Conservation (phyloP, 2,329 filamentous ascomycete species). For the Sporothrix pseudoabietina region DNA sequence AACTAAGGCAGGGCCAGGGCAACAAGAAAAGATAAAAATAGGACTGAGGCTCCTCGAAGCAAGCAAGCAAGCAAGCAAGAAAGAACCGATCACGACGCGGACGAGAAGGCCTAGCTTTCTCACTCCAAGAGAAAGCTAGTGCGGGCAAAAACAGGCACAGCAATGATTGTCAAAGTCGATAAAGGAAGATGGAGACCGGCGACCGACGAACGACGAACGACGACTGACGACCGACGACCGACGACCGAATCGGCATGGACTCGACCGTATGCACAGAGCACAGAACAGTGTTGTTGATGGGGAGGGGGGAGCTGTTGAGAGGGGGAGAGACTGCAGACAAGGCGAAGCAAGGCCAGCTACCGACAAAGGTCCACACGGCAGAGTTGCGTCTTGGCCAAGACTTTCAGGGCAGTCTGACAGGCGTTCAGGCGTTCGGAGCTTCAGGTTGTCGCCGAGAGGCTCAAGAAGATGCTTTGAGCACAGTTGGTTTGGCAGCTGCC, state of each 20-base stretch:
- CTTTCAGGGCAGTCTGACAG: not conserved
- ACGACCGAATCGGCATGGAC: not conserved
- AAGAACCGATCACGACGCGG: not conserved
- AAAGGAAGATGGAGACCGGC: not conserved
- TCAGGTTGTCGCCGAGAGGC: not conserved
- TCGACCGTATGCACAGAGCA: not conserved
- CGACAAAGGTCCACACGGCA: not conserved
- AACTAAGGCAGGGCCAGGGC: not conserved
- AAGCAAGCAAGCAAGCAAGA: not conserved
- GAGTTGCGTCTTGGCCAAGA: conserved; percentile 1
- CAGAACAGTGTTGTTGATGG: not conserved
- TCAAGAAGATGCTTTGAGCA: not conserved
- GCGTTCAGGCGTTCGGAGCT: not conserved
- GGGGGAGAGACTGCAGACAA: not conserved
- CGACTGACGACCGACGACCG: not conserved
- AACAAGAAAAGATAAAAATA: conserved; percentile 16
- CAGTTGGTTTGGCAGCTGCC: not conserved
- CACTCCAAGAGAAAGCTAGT: not conserved
- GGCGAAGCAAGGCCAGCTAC: not conserved
- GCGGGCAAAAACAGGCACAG: not conserved
- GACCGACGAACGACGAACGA: not conserved
- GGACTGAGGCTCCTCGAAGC: not conserved
- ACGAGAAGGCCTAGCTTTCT: not conserved
- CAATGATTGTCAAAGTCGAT: not conserved
- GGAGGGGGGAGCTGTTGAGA: not conserved